These are phyloP conservation scores for Neofusicoccum umdonicola DNA, from an alignment of 2,329 filamentous ascomycete species.

Conservation along the genomic window DNA sequence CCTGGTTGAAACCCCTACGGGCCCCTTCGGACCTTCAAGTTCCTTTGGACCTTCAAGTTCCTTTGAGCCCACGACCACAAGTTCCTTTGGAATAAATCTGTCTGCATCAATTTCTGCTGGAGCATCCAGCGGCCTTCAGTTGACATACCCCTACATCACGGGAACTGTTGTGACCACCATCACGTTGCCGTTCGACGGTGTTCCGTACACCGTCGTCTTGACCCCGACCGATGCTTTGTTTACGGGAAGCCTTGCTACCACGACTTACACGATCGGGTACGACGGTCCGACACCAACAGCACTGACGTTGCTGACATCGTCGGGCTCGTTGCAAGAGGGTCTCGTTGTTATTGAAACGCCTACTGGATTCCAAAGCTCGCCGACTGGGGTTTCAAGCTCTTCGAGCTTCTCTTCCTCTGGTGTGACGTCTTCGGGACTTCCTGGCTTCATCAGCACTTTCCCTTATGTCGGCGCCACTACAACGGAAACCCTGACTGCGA, in stretches of 20 bases:
- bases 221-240: background rate
- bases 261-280: background rate
- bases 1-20: background rate
- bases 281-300: background rate
- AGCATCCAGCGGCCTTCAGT: background rate
- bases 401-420: background rate
- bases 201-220: background rate
- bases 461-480: background rate
- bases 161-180: background rate
- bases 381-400: background rate
- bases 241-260: background rate
- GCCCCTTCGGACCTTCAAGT: background rate
- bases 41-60: background rate
- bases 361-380: background rate
- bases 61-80: background rate
- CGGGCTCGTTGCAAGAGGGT: background rate
- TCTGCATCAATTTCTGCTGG: background rate
- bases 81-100: background rate
- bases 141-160: background rate
- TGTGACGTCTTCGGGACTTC: background rate
- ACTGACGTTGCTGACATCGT: background rate
- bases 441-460: background rate
- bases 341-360: background rate
- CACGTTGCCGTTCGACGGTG: background rate
- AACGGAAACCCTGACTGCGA: background rate